Percentiles rank a stretch among this genome's conserved stretches.
phyloP scores from a whole-genome alignment of 768 basidiomycete species.

The Termitomyces heimii region DNA sequence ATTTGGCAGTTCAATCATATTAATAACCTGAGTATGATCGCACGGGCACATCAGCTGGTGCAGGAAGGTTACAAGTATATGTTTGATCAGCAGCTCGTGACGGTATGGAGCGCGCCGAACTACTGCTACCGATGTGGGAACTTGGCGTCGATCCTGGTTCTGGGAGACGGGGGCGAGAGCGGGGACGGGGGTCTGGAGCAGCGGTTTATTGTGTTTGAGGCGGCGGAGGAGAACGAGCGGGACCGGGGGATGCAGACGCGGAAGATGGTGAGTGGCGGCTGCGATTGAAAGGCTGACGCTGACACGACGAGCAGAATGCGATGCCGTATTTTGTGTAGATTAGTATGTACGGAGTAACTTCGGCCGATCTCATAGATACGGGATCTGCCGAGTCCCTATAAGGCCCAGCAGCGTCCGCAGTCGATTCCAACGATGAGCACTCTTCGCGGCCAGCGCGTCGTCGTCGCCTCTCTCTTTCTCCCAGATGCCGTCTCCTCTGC shows the following conservation, averaged over 20 bases:
- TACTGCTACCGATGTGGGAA: slow-evolving; percentile 84
- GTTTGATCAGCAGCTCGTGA: slow-evolving; percentile 90
- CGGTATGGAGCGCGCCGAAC: slow-evolving; percentile 91
- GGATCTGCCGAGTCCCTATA: slow-evolving; percentile 8
- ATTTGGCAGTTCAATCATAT: slow-evolving; percentile 79
- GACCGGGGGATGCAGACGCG: slow-evolving; percentile 76
- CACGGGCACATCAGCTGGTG: slow-evolving; percentile 94
- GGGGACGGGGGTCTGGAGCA: slow-evolving; percentile 18
- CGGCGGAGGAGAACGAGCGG: slow-evolving; percentile 84
- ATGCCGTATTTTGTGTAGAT: slow-evolving; percentile 50
- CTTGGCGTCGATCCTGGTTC: slow-evolving; percentile 84
- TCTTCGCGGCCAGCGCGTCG: slow-evolving; percentile 64
- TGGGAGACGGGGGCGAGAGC: slow-evolving; percentile 41
- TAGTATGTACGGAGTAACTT: background rate
- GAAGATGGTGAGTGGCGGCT: slow-evolving; percentile 51
- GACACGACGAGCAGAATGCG: slow-evolving; percentile 30
- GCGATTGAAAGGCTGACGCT: background rate
- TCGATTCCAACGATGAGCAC: slow-evolving; percentile 45
- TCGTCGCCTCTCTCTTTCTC: slow-evolving; percentile 83
- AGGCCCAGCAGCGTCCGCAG: background rate
- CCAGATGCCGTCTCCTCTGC: slow-evolving; percentile 66
- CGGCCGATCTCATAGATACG: slow-evolving; percentile 11
- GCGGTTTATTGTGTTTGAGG: slow-evolving; percentile 78
- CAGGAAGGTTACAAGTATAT: slow-evolving; percentile 96
- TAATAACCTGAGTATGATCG: slow-evolving; percentile 82